Base-by-base conservation (phyloP, 1,284 basidiomycete genomes). In the Vanrija humicola region DNA sequence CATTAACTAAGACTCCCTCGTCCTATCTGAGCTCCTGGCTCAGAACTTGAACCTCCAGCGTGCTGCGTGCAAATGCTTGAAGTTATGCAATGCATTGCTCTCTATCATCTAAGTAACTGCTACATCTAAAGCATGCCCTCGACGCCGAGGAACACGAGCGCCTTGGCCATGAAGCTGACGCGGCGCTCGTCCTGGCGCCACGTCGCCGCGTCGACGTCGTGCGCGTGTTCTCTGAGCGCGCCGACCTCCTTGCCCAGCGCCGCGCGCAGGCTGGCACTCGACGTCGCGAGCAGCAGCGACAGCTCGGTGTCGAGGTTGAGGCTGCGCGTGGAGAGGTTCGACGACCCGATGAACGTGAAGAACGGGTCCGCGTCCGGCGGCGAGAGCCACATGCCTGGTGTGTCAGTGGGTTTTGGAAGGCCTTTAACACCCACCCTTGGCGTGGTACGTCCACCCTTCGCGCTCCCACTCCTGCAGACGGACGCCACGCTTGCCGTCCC, bases 371-470 rank as follows among this genome's bases (percentile, higher is more conserved):
- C 58, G 52, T 18, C 56, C 46, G 40, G 26, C 25, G 49, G 77
- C 34, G 88, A 86, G n/a, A 92, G 72, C 91, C 91, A 94, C 44
- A 94, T 84, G 40, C 91, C 91, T 93, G 62, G n/a, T n/a, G 26
- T 9, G 48, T 47, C 7, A 51, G n/a, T n/a, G n/a, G n/a, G n/a
- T n/a, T 3, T 5, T n/a, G 19, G 26, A 26, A 26, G 18, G 29
- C 8, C n/a, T 15, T 29, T 26, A 58, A 28, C 42, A 67, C 66
- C 51, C 62, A 91, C 94, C 95, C 82, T 98, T 98, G 29, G 93
- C 90, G 69, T 99, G 95, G 77, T 98, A 99, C 0, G 95, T 98
- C 96, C 96, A 99, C 0, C 87, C 90, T n/a, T 82, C 77, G 61
- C 83, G 84, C 67, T 85, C 83, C 95, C 95, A 98, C 74, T 98